Conservation (phyloP, 805 yeast genomes). For the Wickerhamomyces pijperi region DNA sequence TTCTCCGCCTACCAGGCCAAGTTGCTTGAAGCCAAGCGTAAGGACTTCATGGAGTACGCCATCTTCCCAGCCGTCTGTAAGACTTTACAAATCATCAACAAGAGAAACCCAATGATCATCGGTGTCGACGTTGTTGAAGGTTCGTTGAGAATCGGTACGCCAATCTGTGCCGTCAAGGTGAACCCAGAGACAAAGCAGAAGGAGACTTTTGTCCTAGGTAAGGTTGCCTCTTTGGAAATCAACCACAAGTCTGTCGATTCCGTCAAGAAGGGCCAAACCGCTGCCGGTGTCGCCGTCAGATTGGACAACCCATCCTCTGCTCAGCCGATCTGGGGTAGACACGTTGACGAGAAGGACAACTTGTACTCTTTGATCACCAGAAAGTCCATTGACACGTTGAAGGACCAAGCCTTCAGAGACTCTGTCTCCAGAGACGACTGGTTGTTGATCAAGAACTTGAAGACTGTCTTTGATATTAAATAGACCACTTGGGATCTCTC, state of each 20-base stretch:
- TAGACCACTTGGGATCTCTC: slow-evolving; percentile 11
- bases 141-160: slow-evolving; percentile 80
- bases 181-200: slow-evolving; percentile 79
- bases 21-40: slow-evolving; percentile 81
- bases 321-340: slow-evolving; percentile 99
- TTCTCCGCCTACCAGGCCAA: slow-evolving; percentile 87
- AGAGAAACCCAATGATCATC: slow-evolving; percentile 97
- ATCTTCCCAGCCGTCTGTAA: slow-evolving; percentile 92
- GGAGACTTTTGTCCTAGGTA: slow-evolving; percentile 64
- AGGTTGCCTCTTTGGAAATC: slow-evolving; percentile 86
- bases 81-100: slow-evolving; percentile 92
- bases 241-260: slow-evolving; percentile 75
- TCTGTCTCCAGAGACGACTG: slow-evolving; percentile 93
- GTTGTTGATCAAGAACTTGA: slow-evolving; percentile 81
- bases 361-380: slow-evolving; percentile 86
- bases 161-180: slow-evolving; percentile 83
- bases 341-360: slow-evolving; percentile 85
- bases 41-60: slow-evolving; percentile 79
- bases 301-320: slow-evolving; percentile 85
- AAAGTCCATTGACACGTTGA: slow-evolving; percentile 90
- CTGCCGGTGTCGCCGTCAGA: slow-evolving; percentile 98
- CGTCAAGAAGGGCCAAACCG: slow-evolving; percentile 90
- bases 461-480: slow-evolving; percentile 75
- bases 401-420: slow-evolving; percentile 96
- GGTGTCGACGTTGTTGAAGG: slow-evolving; percentile 98